These are phyloP conservation scores for Naganishia vaughanmartiniae DNA, from an alignment of 768 basidiomycete genomes.

Conservation along the genomic window DNA sequence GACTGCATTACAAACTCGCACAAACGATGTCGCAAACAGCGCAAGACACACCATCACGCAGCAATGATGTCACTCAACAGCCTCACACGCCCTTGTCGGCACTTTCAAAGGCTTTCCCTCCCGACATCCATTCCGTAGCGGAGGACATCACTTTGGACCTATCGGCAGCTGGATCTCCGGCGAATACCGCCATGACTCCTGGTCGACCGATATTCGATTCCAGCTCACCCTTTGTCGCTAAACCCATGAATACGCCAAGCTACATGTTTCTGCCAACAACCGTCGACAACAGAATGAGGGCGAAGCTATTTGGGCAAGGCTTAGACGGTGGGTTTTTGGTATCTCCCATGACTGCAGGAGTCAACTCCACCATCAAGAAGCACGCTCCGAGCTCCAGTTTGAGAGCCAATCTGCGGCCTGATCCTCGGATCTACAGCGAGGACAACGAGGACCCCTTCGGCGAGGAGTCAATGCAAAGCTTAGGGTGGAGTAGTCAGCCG, in stretches of 20 bases:
- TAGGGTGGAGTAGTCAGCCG: slow-evolving; percentile 12
- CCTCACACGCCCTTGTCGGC: slow-evolving; percentile 12
- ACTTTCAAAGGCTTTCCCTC: slow-evolving; percentile 13
- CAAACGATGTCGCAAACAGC: not conserved
- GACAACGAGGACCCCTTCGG: slow-evolving; percentile 17
- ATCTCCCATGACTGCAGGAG: slow-evolving; percentile 31
- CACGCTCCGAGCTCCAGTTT: slow-evolving; percentile 2
- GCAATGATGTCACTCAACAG: not conserved
- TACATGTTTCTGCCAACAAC: slow-evolving; percentile 20
- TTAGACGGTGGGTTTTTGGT: slow-evolving; percentile 44
- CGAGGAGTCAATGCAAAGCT: slow-evolving; percentile 14
- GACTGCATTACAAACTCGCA: not conserved
- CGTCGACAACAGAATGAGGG: slow-evolving; percentile 39
- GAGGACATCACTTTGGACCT: slow-evolving; percentile 8
- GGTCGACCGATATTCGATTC: slow-evolving; percentile 34
- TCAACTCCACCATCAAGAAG: slow-evolving; percentile 13
- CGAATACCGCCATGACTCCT: slow-evolving; percentile 21
- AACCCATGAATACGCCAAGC: slow-evolving; percentile 12
- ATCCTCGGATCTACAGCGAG: slow-evolving; percentile 20
- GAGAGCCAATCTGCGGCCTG: not conserved
- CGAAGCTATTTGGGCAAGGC: slow-evolving; percentile 42
- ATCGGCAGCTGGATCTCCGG: not conserved
- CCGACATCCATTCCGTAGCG: not conserved
- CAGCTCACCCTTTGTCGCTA: slow-evolving; percentile 37
- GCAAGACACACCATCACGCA: not conserved